phyloP scores from a whole-genome alignment of 768 basidiomycete species.

The Termitomyces sp. region DNA sequence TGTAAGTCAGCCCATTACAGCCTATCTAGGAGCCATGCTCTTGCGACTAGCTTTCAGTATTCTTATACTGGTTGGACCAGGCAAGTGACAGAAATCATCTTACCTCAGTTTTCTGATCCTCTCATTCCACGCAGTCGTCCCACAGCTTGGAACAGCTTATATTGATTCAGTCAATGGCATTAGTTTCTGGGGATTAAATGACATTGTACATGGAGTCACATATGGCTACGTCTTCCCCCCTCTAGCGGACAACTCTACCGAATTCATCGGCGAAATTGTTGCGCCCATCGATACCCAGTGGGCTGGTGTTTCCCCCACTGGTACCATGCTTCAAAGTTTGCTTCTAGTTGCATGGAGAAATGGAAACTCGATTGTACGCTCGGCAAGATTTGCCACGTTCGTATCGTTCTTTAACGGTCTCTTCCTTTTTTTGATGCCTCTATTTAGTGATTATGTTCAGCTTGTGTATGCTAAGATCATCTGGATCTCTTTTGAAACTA shows the following conservation, averaged over 20 bases:
- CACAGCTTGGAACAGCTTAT: conserved; percentile 42
- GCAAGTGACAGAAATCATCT: conserved; percentile 23
- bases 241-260: conserved; percentile 36
- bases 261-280: conserved; percentile 64
- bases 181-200: conserved; percentile 44
- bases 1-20: conserved; percentile 5
- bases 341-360: conserved; percentile 63
- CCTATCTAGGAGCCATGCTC: conserved; percentile 27
- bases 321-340: conserved; percentile 53
- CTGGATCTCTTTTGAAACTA: background rate
- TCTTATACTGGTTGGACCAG: conserved; percentile 38
- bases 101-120: background rate
- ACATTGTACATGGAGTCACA: conserved; percentile 37
- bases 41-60: conserved; percentile 30
- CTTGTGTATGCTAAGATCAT: conserved; percentile 37
- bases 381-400: conserved; percentile 52
- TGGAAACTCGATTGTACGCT: conserved; percentile 45
- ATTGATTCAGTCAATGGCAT: conserved; percentile 55
- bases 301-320: conserved; percentile 52
- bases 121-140: conserved; percentile 29
- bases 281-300: conserved; percentile 53
- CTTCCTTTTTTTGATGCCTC: background rate
- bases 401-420: conserved; percentile 20
- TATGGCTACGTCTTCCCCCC: conserved; percentile 56
- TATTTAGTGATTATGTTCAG: conserved; percentile 43